Evolutionary conservation across 331 rosid species (phyloP), one percentile per base, ranked within the genome.

Genomic region (Acacia pycnantha): DNA sequence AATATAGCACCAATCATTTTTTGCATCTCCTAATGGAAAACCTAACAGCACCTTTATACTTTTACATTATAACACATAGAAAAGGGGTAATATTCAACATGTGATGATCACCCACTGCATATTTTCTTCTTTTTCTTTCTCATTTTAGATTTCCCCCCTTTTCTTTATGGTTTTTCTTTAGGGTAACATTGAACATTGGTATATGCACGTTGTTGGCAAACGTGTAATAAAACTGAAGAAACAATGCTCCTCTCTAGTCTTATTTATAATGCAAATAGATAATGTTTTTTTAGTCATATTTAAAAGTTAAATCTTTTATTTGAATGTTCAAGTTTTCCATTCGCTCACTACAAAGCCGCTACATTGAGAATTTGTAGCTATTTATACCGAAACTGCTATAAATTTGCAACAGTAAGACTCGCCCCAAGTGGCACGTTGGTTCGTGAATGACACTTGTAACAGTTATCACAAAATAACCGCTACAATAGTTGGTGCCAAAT

Each of bases 11-110:
- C 76, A 71, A 71, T 71, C 58, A 24, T 58, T 26, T 71, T 46
- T 3, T 24, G 3, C 22, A 24, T 71, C 59, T 46, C 35, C 22
- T 15, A 43, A 16, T 71, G 59, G 76, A 46, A 71, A 71, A 71
- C 76, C 76, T 71, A 71, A 71, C 76, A 46, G 8, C n/a, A 70
- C 56, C 75, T 70, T 70, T 44, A 71, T 71, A 51, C 21, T 46
- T 15, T 8, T 16, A 27, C 41, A 71, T 71, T 44, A 24, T 19
- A 26, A 46, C 26, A 44, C 58, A 71, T 0, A 14, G 40, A 44
- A 71, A 71, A 24, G 37, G n/a, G 21, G 58, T 26, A 71, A 14
- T 71, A 46, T 43, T 43, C 58, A 44, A 51, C 54, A 24, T 26
- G 58, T 24, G 58, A 70, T 44, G 22, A 44, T 33, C 22, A 70